These are phyloP conservation scores for Zangia roseola DNA, from an alignment of 768 basidiomycete species.

Conservation along the genomic window DNA sequence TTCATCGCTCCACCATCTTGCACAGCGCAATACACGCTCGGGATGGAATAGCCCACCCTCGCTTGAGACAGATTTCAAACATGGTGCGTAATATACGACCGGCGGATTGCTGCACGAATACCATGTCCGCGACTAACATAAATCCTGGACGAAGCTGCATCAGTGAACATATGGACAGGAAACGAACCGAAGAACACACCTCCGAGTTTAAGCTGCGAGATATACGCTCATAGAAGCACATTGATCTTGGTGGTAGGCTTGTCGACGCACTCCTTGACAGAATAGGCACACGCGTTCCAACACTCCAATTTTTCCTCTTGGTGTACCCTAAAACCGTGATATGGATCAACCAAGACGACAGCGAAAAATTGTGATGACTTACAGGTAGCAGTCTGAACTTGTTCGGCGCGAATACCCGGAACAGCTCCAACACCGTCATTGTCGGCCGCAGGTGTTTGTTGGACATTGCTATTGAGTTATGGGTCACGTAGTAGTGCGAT, in stretches of 20 bases:
- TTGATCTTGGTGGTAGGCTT: conserved; percentile 98
- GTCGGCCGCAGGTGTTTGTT: conserved; percentile 89
- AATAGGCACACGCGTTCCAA: conserved; percentile 92
- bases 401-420: too few relatives aligned
- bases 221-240: conserved; percentile 85
- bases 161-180: too few relatives aligned
- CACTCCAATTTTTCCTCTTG: conserved; percentile 86
- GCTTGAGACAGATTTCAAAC: conserved; percentile 96
- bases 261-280: conserved; percentile 95
- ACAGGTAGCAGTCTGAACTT: too few relatives aligned
- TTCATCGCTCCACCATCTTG: conserved; percentile 91
- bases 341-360: too few relatives aligned
- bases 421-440: conserved; percentile 86
- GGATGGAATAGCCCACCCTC: conserved; percentile 96
- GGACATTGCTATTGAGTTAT: conserved; percentile 95
- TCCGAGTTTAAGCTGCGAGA: conserved; percentile 91
- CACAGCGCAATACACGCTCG: conserved; percentile 89
- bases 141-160: conserved; percentile 59
- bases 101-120: conserved; percentile 96
- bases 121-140: conserved; percentile 87
- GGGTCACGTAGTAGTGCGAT: conserved; percentile 93
- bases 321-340: conserved; percentile 48
- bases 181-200: conserved; percentile 38
- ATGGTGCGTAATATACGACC: conserved; percentile 97
- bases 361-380: too few relatives aligned